Percentiles rank a stretch among this genome's conserved stretches.
phyloP scores from a whole-genome alignment of 345 rosid genomes.

The Acer yangbiense region DNA sequence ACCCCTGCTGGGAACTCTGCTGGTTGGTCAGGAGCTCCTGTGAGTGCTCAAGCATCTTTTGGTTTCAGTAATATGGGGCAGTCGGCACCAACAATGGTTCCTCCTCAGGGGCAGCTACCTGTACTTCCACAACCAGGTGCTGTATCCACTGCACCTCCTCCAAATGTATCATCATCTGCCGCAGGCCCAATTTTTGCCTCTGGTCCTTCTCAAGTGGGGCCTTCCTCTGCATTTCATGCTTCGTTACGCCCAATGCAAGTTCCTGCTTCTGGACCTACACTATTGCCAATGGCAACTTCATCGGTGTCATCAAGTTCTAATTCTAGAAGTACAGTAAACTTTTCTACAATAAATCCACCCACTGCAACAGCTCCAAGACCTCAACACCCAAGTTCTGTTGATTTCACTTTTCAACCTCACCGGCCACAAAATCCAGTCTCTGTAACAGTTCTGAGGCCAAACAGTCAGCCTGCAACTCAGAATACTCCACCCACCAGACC shows the following conservation, averaged over 20 bases:
- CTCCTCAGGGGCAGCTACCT: conserved; percentile 41
- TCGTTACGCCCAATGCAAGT: conserved; percentile 28
- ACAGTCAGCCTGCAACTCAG: conserved; percentile 32
- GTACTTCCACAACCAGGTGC: conserved; percentile 43
- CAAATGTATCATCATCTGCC: conserved; percentile 31
- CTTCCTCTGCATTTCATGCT: conserved; percentile 20
- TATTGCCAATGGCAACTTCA: conserved; percentile 20
- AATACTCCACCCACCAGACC: conserved; percentile 36
- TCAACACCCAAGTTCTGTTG: conserved; percentile 48
- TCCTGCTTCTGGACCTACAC: conserved; percentile 27
- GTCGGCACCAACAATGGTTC: conserved; percentile 36
- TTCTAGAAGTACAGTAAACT: conserved; percentile 38
- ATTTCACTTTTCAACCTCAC: conserved; percentile 63
- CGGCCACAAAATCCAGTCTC: conserved; percentile 37
- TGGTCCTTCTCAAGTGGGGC: conserved; percentile 27
- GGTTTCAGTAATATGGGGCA: conserved; percentile 45
- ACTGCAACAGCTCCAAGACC: conserved; percentile 31
- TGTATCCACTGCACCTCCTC: conserved; percentile 17
- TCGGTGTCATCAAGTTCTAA: conserved; percentile 30
- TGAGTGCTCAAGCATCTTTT: conserved; percentile 11
- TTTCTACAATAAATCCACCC: conserved; percentile 41
- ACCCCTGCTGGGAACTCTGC: conserved; percentile 33
- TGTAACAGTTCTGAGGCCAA: conserved; percentile 46
- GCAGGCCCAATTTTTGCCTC: conserved; percentile 33
- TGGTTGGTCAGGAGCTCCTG: conserved; percentile 40